Conservation (phyloP, 768 basidiomycete genomes). For the Tylopilus rubrobrunneus region DNA sequence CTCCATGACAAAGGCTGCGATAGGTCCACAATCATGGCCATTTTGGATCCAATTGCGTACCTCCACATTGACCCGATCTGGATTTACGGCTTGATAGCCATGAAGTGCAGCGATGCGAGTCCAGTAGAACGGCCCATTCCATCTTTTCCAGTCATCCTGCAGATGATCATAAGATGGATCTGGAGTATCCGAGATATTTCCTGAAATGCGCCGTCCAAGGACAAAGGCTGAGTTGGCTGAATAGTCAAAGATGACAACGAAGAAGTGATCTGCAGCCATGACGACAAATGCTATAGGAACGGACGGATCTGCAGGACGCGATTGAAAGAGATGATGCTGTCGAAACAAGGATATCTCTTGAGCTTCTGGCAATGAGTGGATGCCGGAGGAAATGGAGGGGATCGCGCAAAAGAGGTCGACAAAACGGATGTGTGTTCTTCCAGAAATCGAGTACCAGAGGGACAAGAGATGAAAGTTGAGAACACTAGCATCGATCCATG, state of each 20-base stretch:
- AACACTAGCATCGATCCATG: not conserved
- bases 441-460: too few relatives aligned
- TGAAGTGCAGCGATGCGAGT: not conserved
- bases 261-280: too few relatives aligned
- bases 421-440: too few relatives aligned
- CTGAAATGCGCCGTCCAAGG: not conserved
- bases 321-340: too few relatives aligned
- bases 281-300: too few relatives aligned
- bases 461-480: not conserved
- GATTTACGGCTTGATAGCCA: not conserved
- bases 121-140: conserved; percentile 2
- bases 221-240: not conserved
- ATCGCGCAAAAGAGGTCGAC: too few relatives aligned
- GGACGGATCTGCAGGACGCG: too few relatives aligned
- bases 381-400: too few relatives aligned
- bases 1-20: conserved; percentile 1
- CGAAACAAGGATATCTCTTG: too few relatives aligned
- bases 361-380: too few relatives aligned
- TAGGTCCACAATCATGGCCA: conserved; percentile 8
- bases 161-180: not conserved
- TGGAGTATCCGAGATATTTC: not conserved
- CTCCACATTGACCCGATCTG: not conserved
- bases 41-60: not conserved
- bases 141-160: not conserved
- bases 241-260: too few relatives aligned